phyloP scores from a whole-genome alignment of 2,329 filamentous ascomycete genomes.

The Aspergillus niger region DNA sequence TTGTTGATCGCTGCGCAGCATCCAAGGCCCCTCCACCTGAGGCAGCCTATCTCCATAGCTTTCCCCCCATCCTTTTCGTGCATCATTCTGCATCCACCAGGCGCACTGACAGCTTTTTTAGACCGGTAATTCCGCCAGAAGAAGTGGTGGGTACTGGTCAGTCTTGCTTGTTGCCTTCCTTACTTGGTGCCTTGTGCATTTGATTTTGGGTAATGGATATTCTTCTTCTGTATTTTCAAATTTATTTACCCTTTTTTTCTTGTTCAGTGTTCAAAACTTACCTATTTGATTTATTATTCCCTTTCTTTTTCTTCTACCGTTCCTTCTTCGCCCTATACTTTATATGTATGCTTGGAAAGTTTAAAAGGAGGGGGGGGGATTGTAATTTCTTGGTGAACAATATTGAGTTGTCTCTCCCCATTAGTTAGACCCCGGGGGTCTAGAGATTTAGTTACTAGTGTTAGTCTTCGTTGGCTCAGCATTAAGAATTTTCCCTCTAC shows the following conservation, averaged over 20 bases:
- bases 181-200: neutral
- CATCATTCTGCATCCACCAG: constrained; percentile 17
- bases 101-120: constrained; percentile 21
- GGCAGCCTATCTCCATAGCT: constrained; percentile 20
- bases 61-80: constrained; percentile 21
- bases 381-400: neutral
- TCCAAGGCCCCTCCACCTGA: constrained; percentile 13
- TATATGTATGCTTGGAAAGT: neutral
- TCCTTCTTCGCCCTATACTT: neutral
- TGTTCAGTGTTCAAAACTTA: too few species aligned
- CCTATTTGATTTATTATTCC: neutral
- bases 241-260: neutral
- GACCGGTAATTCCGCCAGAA: constrained; percentile 11
- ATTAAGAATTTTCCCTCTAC: constrained; percentile 11
- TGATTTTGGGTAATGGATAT: neutral
- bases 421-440: constrained; percentile 6
- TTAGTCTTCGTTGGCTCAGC: neutral
- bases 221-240: neutral
- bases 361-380: neutral
- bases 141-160: neutral
- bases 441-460: neutral
- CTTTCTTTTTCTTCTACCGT: neutral
- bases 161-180: neutral
- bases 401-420: constrained; percentile 5
- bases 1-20: constrained; percentile 13